Percentiles rank a stretch among this genome's conserved stretches.
These are phyloP conservation scores for Sabuloglossum arenarium DNA, from an alignment of 495 filamentous ascomycete genomes.

Conservation along the genomic window DNA sequence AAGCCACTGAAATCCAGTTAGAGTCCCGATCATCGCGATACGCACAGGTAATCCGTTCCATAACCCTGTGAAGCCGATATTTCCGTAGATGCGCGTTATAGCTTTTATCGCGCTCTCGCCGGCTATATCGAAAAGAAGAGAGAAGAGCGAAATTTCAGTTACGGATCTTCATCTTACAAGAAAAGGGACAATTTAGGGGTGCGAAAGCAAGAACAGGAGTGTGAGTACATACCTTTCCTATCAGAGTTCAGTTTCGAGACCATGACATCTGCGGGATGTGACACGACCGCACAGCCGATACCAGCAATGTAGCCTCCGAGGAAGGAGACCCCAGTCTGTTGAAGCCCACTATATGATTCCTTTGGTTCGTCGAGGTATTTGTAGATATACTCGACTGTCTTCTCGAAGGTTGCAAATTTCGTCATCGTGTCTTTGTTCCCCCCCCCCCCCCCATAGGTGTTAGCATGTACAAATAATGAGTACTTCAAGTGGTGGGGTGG, in stretches of 20 bases:
- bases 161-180: too few relatives aligned
- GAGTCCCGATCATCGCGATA: conserved; percentile 36
- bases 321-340: conserved; percentile 51
- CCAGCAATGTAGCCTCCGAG: conserved; percentile 52
- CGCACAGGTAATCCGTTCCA: conserved; percentile 50
- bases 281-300: conserved; percentile 44
- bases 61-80: conserved; percentile 46
- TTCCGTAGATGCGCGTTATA: conserved; percentile 45
- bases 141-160: too few relatives aligned
- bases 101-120: conserved; percentile 41
- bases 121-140: too few relatives aligned
- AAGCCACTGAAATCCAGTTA: conserved; percentile 58
- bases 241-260: conserved; percentile 50
- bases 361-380: conserved; percentile 40
- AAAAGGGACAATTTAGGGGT: too few relatives aligned
- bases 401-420: conserved; percentile 57
- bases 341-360: conserved; percentile 34
- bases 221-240: conserved; percentile 26
- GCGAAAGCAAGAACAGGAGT: too few relatives aligned
- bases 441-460: too few relatives aligned
- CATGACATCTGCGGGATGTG: conserved; percentile 50
- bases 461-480: too few relatives aligned
- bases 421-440: conserved; percentile 45
- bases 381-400: conserved; percentile 43
- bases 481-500: too few relatives aligned